Percentiles rank a stretch among this genome's conserved stretches.
phyloP scores from a whole-genome alignment of 139 green algal species.

The Asterochloris sp. region DNA sequence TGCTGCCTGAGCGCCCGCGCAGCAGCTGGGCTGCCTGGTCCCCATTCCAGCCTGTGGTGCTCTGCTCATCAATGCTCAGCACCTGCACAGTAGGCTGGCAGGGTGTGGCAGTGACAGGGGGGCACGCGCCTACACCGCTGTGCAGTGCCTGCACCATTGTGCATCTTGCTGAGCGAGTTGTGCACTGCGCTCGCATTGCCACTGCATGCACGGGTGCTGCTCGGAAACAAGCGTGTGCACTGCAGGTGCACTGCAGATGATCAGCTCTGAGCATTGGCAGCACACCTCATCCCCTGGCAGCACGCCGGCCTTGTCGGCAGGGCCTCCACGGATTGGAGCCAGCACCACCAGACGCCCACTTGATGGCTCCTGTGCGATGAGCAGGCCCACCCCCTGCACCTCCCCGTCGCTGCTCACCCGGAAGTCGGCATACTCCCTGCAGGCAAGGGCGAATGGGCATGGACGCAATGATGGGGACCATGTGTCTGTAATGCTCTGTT shows the following conservation, averaged over 20 bases:
- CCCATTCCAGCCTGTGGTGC: constrained; percentile 60
- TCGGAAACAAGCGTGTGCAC: no score
- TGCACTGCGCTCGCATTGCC: background rate
- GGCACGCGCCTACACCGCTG: no score
- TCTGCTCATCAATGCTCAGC: constrained; percentile 53
- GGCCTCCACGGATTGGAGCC: constrained; percentile 78
- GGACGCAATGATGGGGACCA: no score
- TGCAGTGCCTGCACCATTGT: no score
- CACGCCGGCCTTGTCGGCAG: constrained; percentile 82
- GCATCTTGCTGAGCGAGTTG: background rate
- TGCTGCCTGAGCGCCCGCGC: constrained; percentile 66
- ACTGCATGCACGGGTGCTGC: no score
- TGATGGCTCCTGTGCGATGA: constrained; percentile 74
- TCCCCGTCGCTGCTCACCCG: constrained; percentile 76
- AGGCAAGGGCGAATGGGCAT: background rate
- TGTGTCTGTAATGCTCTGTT: no score
- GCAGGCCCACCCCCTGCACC: constrained; percentile 90
- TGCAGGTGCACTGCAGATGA: no score
- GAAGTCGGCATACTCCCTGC: constrained; percentile 83
- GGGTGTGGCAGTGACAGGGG: no score
- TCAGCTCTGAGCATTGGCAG: no score
- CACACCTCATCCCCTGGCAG: constrained; percentile 77
- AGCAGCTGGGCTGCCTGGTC: constrained; percentile 73
- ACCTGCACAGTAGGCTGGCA: constrained; percentile 17
- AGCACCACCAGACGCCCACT: constrained; percentile 70